Base-by-base conservation (phyloP, 2,329 filamentous ascomycete genomes). In the Alternaria solani region DNA sequence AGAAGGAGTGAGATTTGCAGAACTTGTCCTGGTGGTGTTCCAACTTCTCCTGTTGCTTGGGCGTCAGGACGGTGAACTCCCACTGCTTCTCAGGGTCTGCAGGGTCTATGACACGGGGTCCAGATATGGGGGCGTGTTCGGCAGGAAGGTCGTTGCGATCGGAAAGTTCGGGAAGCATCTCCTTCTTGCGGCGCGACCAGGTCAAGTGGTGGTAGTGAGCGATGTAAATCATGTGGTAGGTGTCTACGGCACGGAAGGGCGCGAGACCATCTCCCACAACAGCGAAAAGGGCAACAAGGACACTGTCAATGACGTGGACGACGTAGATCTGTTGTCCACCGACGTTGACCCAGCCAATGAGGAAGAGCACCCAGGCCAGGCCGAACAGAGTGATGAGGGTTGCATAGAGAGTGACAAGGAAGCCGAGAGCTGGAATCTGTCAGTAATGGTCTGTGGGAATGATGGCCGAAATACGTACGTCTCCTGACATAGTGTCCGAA, bases 301-400 rank as follows among this genome's bases (percentile, higher is more conserved):
- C 74, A 9, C 86, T 87, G 71, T 90, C 86, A 20, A 82, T 79
- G 18, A 85, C 74, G 63, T 89, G 83, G 16, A 83, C 78, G 2
- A 84, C 80, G 16, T 82, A 94, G 4, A 87, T 80, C 74, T 94
- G 90, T 68, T 85, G 83, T 30, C 87, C 86, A 20, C 91, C 91
- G 20, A 94, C 89, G 64, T 93, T 93, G 73, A 95, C 92, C 92
- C 92, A 96, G 48, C 87, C 91, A 74, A 96, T 96, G 55, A 96
- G 82, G 79, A 94, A 95, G n/a, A 96, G 85, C 1, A 96, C 92
- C 93, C 92, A 96, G 0, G 91, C 91, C 12, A 94, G 83, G 71
- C 92, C 92, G 69, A 96, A 96, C 0, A 94, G 82, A 0, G 92
- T 95, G 68, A 96, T 94, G 20, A 94, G 83, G 1, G 86, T 89